phyloP scores from a whole-genome alignment of 2,329 filamentous ascomycete genomes.

The Beauveria rudraprayagi region DNA sequence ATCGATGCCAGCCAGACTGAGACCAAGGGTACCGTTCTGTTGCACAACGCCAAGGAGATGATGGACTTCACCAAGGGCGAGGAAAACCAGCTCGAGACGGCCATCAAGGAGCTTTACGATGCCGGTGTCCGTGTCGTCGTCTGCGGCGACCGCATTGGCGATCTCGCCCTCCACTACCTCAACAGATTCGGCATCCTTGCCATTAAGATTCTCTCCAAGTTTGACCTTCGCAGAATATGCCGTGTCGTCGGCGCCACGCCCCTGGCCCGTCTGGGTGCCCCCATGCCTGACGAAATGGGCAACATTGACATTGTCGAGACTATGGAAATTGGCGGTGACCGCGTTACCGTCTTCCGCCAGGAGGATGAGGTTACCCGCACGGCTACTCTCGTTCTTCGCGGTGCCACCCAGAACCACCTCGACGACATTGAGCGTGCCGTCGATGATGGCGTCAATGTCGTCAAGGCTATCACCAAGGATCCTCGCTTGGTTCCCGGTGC shows the following conservation, averaged over 20 bases:
- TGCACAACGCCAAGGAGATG: conserved; percentile 98
- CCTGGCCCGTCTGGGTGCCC: conserved; percentile 88
- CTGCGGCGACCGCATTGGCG: conserved; percentile 87
- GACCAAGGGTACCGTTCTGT: conserved; percentile 93
- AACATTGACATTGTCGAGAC: conserved; percentile 92
- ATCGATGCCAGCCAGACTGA: conserved; percentile 95
- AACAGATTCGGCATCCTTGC: conserved; percentile 94
- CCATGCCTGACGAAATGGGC: conserved; percentile 99
- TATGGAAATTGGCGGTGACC: conserved; percentile 92
- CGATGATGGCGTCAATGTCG: conserved; percentile 95
- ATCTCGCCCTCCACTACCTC: conserved; percentile 93
- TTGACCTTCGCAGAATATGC: conserved; percentile 90
- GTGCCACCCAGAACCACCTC: conserved; percentile 95
- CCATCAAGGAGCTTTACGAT: conserved; percentile 93
- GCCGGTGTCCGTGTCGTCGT: conserved; percentile 87
- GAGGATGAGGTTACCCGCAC: conserved; percentile 89
- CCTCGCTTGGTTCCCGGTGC: conserved; percentile 85
- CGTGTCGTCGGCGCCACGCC: conserved; percentile 94
- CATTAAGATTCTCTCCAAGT: conserved; percentile 97
- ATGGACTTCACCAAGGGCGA: conserved; percentile 97
- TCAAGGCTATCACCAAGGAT: conserved; percentile 96
- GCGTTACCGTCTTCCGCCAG: conserved; percentile 96
- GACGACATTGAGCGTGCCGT: conserved; percentile 96
- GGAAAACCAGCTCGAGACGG: conserved; percentile 80
- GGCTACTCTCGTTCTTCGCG: conserved; percentile 86